Evolutionary conservation across 1,284 basidiomycete species (phyloP), one percentile per base, ranked within the genome.

Genomic region (Lentinus polychrous): DNA sequence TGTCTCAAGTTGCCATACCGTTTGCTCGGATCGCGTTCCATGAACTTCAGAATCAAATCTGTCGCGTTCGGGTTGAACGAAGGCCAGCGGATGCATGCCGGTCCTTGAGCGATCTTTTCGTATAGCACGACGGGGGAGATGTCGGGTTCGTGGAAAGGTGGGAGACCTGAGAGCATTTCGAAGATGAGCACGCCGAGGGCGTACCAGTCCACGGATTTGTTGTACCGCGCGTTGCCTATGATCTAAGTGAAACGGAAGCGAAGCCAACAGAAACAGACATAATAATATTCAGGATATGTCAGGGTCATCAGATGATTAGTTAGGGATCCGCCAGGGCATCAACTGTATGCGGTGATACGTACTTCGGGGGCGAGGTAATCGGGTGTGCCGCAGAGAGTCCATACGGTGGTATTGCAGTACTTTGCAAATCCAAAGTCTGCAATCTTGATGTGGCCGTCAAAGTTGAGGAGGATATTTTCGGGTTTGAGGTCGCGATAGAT

Each of bases 371-470:
- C 92, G 40, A 94, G 80, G 58, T 99, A 99, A 67, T 99, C 96
- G 1, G 95, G 96, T 0, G 94, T 97, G 14, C 94, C 95, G 62
- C 96, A 99, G 5, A 99, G 75, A 24, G 95, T 99, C 94, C 94
- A 98, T 2, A 94, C 96, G 51, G 90, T 90, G 54, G 86, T 90
- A 24, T 84, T 81, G 35, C 94, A 94, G 50, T 81, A 77, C 65
- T 98, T 98, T 6, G 95, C 94, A 60, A 99, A 99, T 7, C 95
- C 95, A 62, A 99, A 99, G 64, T 99, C 96, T 18, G 95, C 95
- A 44, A 99, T 87, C 69, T 97, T 98, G 68, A 99, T 92, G 66
- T 99, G 95, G 0, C 95, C 95, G 63, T 98, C 94, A 3, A 86
- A 79, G 51, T 87, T 90, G 42, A 99, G 79, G 18, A 99, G 77